A percentile compares a stretch with the other conserved stretches of the same genome.
Evolutionary conservation across 2,329 filamentous ascomycete genomes (phyloP).

Genomic region (Aspergillus japonicus): DNA sequence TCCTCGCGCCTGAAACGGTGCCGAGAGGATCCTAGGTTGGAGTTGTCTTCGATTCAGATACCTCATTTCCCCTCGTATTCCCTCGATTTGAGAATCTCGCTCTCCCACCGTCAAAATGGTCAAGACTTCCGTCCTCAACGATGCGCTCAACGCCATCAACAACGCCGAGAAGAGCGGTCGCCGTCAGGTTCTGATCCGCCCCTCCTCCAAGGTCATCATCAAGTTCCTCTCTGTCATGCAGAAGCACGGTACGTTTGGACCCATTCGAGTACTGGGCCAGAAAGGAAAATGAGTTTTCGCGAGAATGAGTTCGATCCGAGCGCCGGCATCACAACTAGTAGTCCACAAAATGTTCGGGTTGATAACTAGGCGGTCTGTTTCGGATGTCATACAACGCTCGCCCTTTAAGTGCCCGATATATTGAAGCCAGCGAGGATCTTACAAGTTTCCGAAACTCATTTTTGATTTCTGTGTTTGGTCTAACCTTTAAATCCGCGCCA

Average conservation of each 20-base stretch:
- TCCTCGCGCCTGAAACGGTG: constrained; percentile 7
- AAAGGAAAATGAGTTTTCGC: neutral
- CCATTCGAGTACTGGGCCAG: neutral
- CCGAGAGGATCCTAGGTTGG: constrained; percentile 1
- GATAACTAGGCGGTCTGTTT: constrained; percentile 99
- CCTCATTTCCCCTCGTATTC: constrained; percentile 34
- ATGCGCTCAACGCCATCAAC: constrained; percentile 99
- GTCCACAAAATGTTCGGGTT: constrained; percentile 69
- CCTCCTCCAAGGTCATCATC: constrained; percentile 98
- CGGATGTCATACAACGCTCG: constrained; percentile 79
- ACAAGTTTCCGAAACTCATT: constrained; percentile 79
- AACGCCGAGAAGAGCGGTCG: constrained; percentile 99
- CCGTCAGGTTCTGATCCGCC: constrained; percentile 97
- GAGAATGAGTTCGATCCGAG: neutral
- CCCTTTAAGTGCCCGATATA: constrained; percentile 99
- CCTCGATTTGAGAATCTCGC: constrained; percentile 54
- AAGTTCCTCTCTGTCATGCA: constrained; percentile 99
- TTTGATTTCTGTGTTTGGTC: constrained; percentile 62
- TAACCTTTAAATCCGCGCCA: constrained; percentile 93
- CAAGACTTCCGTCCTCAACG: constrained; percentile 98
- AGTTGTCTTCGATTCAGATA: constrained; percentile 28
- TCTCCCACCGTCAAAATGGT: constrained; percentile 80
- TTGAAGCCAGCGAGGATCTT: constrained; percentile 80
- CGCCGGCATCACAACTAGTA: neutral
- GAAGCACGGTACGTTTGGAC: constrained; percentile 82